Conservation (phyloP, 495 filamentous ascomycete species). For the Penicillium flavigenum region DNA sequence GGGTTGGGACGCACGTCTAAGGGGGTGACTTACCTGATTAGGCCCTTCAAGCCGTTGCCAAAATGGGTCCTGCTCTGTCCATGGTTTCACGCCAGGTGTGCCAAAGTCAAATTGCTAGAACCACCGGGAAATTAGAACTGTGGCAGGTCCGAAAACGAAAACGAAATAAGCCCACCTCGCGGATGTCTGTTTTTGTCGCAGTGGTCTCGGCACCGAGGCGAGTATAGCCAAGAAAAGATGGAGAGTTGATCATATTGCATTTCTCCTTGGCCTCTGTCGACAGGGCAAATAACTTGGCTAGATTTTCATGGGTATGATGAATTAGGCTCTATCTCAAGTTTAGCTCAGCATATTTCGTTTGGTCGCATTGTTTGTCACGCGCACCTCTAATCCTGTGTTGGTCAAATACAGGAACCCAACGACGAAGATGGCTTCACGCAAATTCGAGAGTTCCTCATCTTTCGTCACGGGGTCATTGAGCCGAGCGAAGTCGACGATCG, state of each 20-base stretch:
- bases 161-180: constrained; percentile 31
- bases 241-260: constrained; percentile 85
- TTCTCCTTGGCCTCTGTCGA: constrained; percentile 70
- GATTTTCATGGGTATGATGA: constrained; percentile 64
- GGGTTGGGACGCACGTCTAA: too few relatives aligned
- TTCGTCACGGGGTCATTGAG: constrained; percentile 68
- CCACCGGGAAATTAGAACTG: background rate
- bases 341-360: background rate
- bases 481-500: constrained; percentile 70
- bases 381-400: constrained; percentile 74
- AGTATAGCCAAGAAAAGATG: constrained; percentile 54
- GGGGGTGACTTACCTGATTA: constrained; percentile 31
- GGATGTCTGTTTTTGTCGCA: constrained; percentile 40
- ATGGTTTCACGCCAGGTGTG: constrained; percentile 34
- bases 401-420: constrained; percentile 90
- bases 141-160: background rate
- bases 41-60: constrained; percentile 56
- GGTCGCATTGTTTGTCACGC: background rate
- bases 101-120: constrained; percentile 47
- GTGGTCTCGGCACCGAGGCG: constrained; percentile 51
- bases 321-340: constrained; percentile 55
- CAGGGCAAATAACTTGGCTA: constrained; percentile 77
- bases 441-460: constrained; percentile 63
- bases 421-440: constrained; percentile 79
- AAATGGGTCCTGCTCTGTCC: constrained; percentile 68